These are phyloP conservation scores for Nakazawaea laoshanensis DNA, from an alignment of 805 yeast species.

Conservation along the genomic window DNA sequence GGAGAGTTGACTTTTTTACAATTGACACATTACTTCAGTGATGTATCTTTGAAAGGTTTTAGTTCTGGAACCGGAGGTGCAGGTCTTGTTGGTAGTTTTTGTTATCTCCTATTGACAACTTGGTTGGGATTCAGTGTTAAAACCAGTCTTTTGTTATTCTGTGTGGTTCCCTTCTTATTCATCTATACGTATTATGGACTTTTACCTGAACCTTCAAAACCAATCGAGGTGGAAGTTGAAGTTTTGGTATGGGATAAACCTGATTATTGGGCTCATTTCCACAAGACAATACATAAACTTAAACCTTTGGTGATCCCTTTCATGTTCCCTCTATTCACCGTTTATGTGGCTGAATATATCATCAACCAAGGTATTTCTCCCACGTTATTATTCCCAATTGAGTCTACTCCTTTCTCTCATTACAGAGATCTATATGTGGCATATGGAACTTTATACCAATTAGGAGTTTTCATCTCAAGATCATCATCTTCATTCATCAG, in stretches of 20 bases:
- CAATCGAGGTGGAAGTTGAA: background rate
- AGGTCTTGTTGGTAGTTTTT: conserved; percentile 75
- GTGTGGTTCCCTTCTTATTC: conserved; percentile 24
- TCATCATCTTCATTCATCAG: conserved; percentile 68
- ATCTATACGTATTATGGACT: conserved; percentile 18
- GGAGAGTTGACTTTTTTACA: conserved; percentile 89
- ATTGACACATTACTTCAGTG: conserved; percentile 68
- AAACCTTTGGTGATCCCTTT: conserved; percentile 47
- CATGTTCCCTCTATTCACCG: conserved; percentile 79
- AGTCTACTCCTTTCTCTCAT: conserved; percentile 56
- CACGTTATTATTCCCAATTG: conserved; percentile 70
- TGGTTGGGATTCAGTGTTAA: conserved; percentile 48
- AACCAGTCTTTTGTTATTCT: conserved; percentile 48
- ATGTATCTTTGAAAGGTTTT: conserved; percentile 70
- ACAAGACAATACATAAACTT: conserved; percentile 23
- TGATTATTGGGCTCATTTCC: conserved; percentile 14
- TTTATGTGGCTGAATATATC: conserved; percentile 77
- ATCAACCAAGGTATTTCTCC: conserved; percentile 93
- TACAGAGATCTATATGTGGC: conserved; percentile 86
- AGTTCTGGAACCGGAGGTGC: conserved; percentile 97
- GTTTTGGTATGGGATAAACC: background rate
- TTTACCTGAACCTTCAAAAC: conserved; percentile 15
- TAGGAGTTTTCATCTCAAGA: conserved; percentile 88
- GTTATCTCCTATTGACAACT: conserved; percentile 66
- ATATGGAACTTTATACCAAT: conserved; percentile 82